A percentile compares a stretch with the other conserved stretches of the same genome.
Evolutionary conservation across 768 basidiomycete species (phyloP).

Genomic region (Kwoniella dejecticola): DNA sequence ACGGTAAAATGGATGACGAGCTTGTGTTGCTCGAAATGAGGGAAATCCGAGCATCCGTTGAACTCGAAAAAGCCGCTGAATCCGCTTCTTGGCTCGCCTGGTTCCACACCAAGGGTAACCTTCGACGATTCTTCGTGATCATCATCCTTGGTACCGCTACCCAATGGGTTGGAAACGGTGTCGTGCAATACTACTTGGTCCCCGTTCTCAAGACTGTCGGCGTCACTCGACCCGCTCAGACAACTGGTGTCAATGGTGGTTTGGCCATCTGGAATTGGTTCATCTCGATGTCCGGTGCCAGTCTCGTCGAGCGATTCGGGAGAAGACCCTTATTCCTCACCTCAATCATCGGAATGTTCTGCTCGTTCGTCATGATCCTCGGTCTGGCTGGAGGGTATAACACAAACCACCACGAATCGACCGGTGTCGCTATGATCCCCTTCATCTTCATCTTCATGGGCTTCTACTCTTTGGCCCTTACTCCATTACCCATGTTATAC

Average conservation of each 20-base stretch:
- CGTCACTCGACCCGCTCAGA: slow-evolving; percentile 40
- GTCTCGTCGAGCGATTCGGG: slow-evolving; percentile 30
- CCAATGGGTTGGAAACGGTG: slow-evolving; percentile 36
- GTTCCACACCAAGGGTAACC: slow-evolving; percentile 32
- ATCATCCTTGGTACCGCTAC: slow-evolving; percentile 27
- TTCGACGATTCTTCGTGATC: slow-evolving; percentile 33
- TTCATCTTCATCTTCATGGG: slow-evolving; percentile 30
- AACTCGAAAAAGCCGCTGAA: slow-evolving; percentile 29
- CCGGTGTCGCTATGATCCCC: slow-evolving; percentile 37
- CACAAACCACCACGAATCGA: slow-evolving; percentile 18
- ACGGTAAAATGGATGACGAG: slow-evolving; percentile 45
- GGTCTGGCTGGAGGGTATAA: slow-evolving; percentile 40
- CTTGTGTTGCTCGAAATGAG: slow-evolving; percentile 44
- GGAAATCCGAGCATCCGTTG: slow-evolving; percentile 41
- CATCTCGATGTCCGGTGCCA: slow-evolving; percentile 48
- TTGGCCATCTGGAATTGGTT: slow-evolving; percentile 36
- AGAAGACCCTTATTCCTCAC: slow-evolving; percentile 58
- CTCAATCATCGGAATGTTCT: slow-evolving; percentile 30
- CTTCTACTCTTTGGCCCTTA: slow-evolving; percentile 31
- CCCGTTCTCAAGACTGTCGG: slow-evolving; percentile 42
- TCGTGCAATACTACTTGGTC: slow-evolving; percentile 42
- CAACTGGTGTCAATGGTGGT: slow-evolving; percentile 49
- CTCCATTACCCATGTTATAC: slow-evolving; percentile 25
- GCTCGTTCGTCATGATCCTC: slow-evolving; percentile 24
- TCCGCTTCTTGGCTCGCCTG: slow-evolving; percentile 18